Base-by-base conservation (phyloP, 2,329 filamentous ascomycete species). In the Ilyonectria sp. region DNA sequence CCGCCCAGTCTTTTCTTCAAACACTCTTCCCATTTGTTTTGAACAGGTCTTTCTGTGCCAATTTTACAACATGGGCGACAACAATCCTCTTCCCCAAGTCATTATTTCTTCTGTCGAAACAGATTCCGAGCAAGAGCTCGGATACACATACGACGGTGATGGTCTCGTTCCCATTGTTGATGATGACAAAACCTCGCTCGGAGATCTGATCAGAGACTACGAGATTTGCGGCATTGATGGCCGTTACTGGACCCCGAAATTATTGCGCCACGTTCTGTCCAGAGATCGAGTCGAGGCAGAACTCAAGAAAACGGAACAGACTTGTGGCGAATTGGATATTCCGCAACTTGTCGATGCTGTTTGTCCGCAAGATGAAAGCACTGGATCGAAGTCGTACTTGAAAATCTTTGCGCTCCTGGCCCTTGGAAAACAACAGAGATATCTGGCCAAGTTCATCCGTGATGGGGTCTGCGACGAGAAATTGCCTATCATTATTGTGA, bases 351-450 rank as follows among this genome's bases (percentile, higher is more conserved):
- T 46, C 15, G 26, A 63, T 1, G 23, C 6, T 8, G 61, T 66
- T 8, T 31, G 3, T 6, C 17, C 46, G 11, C 8, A 40, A 0
- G 13, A 6, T n/a, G 29, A 5, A 1, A 19, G 13, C 29, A 6
- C 4, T 3, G 6, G 8, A 10, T 6, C 13, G 19, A 9, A 43
- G 19, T 33, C 9, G 8, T 65, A 65, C 17, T 9, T 68, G 2
- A 63, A 50, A 26, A 13, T 68, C 1, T 68, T 68, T 10, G 4
- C 56, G 1, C 17, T 65, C 21, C 21, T 68, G 4, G 1, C 57
- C 0, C 23, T 68, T 2, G 5, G n/a, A 6, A 21, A 23, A 2
- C 23, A 26, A 15, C 8, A n/a, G 0, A 23, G 4, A 3, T 50
- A 65, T 7, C 46, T 68, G 11, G 43, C 17, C 13, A 49, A 29